Evolutionary conservation across 306 rosid genomes (phyloP).

Genomic region (Castanea sativa): DNA sequence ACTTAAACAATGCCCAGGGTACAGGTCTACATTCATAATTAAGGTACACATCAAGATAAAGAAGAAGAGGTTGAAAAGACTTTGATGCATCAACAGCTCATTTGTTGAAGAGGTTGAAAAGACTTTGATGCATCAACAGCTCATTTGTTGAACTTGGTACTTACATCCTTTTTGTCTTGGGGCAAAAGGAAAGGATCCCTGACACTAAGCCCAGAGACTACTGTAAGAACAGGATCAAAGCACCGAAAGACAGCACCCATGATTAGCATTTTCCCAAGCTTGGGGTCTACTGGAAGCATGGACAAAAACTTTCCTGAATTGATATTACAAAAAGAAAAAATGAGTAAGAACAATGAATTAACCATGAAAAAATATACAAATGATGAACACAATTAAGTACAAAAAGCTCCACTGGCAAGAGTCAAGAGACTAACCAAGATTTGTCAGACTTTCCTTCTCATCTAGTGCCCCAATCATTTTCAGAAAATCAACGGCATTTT

Average conservation of each 20-base stretch:
- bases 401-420: slow-evolving; percentile 10
- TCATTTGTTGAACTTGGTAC: slow-evolving; percentile 26
- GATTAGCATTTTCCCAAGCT: slow-evolving; percentile 91
- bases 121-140: slow-evolving; percentile 22
- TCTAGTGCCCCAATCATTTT: slow-evolving; percentile 92
- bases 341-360: slow-evolving; percentile 7
- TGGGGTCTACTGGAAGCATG: slow-evolving; percentile 94
- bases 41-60: slow-evolving; percentile 16
- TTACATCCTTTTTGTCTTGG: slow-evolving; percentile 93
- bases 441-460: slow-evolving; percentile 78
- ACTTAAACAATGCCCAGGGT: not conserved
- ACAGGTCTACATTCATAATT: slow-evolving; percentile 7
- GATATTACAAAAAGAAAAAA: slow-evolving; percentile 7
- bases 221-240: slow-evolving; percentile 97
- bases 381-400: not conserved
- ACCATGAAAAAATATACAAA: slow-evolving; percentile 11
- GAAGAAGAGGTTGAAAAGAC: slow-evolving; percentile 13
- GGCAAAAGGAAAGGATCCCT: slow-evolving; percentile 98
- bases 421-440: slow-evolving; percentile 65
- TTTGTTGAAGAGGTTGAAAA: slow-evolving; percentile 14
- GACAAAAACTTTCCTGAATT: slow-evolving; percentile 80
- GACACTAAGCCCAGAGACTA: slow-evolving; percentile 92
- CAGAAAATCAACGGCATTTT: slow-evolving; percentile 91
- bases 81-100: slow-evolving; percentile 19
- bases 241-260: slow-evolving; percentile 95